Base-by-base conservation (phyloP, 495 filamentous ascomycete genomes). In the Penicillium herquei region DNA sequence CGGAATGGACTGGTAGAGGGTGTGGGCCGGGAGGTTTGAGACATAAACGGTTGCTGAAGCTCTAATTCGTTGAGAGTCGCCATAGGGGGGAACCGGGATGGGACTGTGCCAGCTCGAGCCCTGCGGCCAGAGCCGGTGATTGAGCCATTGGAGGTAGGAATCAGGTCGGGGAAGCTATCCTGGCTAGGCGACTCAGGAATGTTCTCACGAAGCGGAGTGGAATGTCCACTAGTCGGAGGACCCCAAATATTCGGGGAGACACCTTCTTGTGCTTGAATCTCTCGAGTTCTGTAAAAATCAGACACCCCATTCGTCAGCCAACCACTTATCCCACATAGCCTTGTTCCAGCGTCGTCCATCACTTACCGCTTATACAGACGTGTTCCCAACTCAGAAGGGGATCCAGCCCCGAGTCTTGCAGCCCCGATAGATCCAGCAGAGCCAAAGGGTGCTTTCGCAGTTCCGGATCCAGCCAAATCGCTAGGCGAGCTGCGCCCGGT, bases 221-320 rank as follows among this genome's bases (percentile, higher is more conserved):
- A 96, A 75, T 95, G 88, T 52, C 91, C 92, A 68, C 92, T 96
- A 33, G 95, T 93, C 50, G 94, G 94, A 39, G 94, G 92, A 31
- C 91, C 93, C 94, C 95, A 98, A 30, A 92, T 84, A 68, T 89
- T 91, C 48, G 90, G 81, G 59, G 87, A 85, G 56, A 95, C 71
- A 40, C 92, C 92, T 80, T 98, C 95, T 75, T 98, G 92, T 37
- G 92, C 92, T 76, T 98, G 95, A 57, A 98, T 96, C 69, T 98
- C 94, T 71, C 94, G 83, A 39, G 95, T 91, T 58, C 93, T 96
- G 64, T 49, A 49, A 42, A n/a, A 13, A 37, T 60, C 42, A 33
- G 39, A 39, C 17, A 13, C 16, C 26, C 39, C 30, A 13, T 31
- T 14, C 21, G 56, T 68, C 45, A 72, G 66, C 47, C 40, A 26